Evolutionary conservation across 106 monocot genomes (phyloP), one percentile per base, ranked within the genome.

Genomic region (Amphibolis antarctica): DNA sequence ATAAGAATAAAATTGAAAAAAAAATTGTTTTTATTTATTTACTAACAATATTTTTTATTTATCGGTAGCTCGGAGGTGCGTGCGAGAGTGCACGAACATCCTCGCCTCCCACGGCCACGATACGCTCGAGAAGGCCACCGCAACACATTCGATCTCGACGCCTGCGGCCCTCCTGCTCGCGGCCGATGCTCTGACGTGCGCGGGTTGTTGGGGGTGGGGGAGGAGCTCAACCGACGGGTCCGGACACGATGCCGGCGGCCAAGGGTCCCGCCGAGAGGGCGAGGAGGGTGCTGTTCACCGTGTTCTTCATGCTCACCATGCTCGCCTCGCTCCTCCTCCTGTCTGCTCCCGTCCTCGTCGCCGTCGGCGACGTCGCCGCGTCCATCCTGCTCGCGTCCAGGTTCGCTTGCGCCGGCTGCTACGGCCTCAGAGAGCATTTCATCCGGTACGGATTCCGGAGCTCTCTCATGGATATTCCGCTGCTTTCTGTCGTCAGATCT

Each of bases 271-370:
- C 80, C 44, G 90, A 91, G 76, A 83, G 74, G 65, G 5, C 81
- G 10, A 52, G 69, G 36, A 66, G 92, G 66, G 77, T 69, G 28
- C 18, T 85, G 12, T 69, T 82, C 46, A 92, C 87, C 22, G 55
- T 60, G 11, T 85, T 84, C 73, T 92, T 92, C 77, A 74, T 92
- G 87, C 57, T 88, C 29, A 78, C 84, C 15, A 80, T 92, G 87
- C 48, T 88, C 42, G 84, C 77, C 44, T 92, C 92, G 64, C 75
- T 92, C 69, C 75, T 92, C 14, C 49, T 84, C 28, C 49, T 79
- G 25, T 92, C 92, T 42, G 78, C 80, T 42, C 92, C 92, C 61
- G 67, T 86, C 67, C 74, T 92, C 24, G 84, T 92, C 53, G 82
- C 84, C 25, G 55, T 82, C 3, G 81, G 80, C 19, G 86, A 92